Conservation (phyloP, 1,139 yeast genomes). For the Lodderomyces beijingensis region DNA sequence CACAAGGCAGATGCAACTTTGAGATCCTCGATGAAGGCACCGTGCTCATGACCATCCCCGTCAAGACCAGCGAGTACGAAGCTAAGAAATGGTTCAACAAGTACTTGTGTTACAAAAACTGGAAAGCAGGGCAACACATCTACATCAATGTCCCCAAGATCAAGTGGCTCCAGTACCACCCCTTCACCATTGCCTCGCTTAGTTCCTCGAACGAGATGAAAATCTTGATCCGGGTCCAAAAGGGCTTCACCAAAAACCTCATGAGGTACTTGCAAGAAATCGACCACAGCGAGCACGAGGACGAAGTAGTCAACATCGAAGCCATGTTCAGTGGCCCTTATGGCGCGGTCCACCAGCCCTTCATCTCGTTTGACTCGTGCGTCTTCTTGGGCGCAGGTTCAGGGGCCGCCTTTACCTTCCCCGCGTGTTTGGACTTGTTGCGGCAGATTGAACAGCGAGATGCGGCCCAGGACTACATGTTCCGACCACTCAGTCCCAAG, state of each 20-base stretch:
- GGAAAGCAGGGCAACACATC: slow-evolving; percentile 50
- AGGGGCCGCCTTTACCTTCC: slow-evolving; percentile 45
- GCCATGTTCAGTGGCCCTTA: slow-evolving; percentile 41
- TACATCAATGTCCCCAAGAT: slow-evolving; percentile 37
- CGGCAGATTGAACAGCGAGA: slow-evolving; percentile 23
- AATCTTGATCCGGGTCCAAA: slow-evolving; percentile 34
- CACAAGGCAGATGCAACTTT: slow-evolving; percentile 34
- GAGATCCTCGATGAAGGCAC: slow-evolving; percentile 40
- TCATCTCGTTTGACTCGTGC: slow-evolving; percentile 37
- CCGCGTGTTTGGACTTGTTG: slow-evolving; percentile 41
- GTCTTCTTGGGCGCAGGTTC: slow-evolving; percentile 44
- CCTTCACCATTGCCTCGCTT: slow-evolving; percentile 43
- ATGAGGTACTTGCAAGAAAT: slow-evolving; percentile 14
- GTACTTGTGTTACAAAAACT: slow-evolving; percentile 29
- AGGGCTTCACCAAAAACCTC: slow-evolving; percentile 42
- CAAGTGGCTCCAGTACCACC: slow-evolving; percentile 39
- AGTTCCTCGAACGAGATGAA: slow-evolving; percentile 35
- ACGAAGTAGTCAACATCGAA: slow-evolving; percentile 17
- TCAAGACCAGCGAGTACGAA: slow-evolving; percentile 14
- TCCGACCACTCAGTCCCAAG: slow-evolving; percentile 25
- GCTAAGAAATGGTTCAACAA: slow-evolving; percentile 23
- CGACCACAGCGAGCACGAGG: slow-evolving; percentile 8
- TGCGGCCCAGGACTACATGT: slow-evolving; percentile 24
- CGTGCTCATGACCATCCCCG: slow-evolving; percentile 33
- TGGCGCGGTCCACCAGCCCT: slow-evolving; percentile 41